A percentile compares a stretch with the other conserved stretches of the same genome.
These are phyloP conservation scores for Boletus putidus DNA, from an alignment of 1,284 basidiomycete species.

Conservation along the genomic window DNA sequence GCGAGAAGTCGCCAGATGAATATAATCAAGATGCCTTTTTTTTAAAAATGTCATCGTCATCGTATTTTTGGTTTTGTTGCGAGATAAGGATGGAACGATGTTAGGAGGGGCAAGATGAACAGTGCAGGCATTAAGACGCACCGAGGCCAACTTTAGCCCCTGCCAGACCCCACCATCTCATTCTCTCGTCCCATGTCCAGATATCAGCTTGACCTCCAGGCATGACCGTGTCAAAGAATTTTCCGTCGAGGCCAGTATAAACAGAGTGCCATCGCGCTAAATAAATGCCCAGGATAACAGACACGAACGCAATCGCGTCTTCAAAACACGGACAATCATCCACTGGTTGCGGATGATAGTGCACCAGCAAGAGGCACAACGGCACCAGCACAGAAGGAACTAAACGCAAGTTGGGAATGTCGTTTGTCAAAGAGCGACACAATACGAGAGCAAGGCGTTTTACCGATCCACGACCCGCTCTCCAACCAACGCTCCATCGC, in stretches of 20 bases:
- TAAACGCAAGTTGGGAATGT: conserved; percentile 20
- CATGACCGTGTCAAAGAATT: conserved; percentile 47
- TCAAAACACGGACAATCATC: conserved; percentile 99
- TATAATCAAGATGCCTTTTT: conserved; percentile 61
- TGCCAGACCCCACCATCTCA: conserved; percentile 58
- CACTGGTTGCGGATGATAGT: conserved; percentile 89
- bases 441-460: conserved; percentile 13
- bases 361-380: conserved; percentile 71
- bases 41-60: background rate
- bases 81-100: background rate
- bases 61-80: background rate
- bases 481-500: conserved; percentile 54
- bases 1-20: conserved; percentile 85
- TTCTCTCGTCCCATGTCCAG: conserved; percentile 49
- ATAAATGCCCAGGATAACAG: conserved; percentile 78
- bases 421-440: background rate
- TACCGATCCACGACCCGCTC: conserved; percentile 55
- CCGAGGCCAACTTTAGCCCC: conserved; percentile 63
- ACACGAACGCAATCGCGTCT: conserved; percentile 91
- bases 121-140: conserved; percentile 25
- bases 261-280: conserved; percentile 64
- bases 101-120: background rate
- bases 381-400: conserved; percentile 73
- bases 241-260: conserved; percentile 41
- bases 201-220: conserved; percentile 53